Evolutionary conservation across 768 basidiomycete species (phyloP).

Genomic region (Tricholoma terreum): DNA sequence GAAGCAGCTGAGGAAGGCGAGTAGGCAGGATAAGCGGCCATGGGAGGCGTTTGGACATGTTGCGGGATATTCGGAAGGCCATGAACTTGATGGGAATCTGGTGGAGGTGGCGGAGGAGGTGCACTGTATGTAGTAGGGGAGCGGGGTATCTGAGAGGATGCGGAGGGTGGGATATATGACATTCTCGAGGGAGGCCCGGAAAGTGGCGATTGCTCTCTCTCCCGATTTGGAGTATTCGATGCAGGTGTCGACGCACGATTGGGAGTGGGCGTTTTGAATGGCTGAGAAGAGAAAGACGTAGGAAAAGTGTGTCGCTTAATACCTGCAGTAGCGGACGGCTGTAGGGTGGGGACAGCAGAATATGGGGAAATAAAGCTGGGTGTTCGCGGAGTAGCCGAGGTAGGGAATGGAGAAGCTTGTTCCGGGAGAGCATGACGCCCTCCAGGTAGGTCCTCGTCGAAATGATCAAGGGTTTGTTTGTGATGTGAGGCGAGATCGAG

Average conservation of each 20-base stretch:
- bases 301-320: conserved; percentile 56
- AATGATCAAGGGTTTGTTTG: conserved; percentile 24
- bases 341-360: conserved; percentile 23
- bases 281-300: conserved; percentile 29
- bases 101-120: conserved; percentile 31
- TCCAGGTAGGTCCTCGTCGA: conserved; percentile 30
- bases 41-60: conserved; percentile 32
- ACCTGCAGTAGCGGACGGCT: conserved; percentile 47
- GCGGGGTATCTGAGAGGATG: conserved; percentile 35
- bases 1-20: conserved; percentile 44
- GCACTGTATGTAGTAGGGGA: conserved; percentile 57
- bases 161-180: conserved; percentile 33
- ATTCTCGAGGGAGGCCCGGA: conserved; percentile 26
- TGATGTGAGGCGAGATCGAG: conserved; percentile 64
- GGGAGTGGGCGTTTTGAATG: conserved; percentile 17
- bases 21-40: conserved; percentile 74
- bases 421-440: conserved; percentile 58
- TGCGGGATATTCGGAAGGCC: conserved; percentile 2
- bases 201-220: conserved; percentile 21
- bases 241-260: conserved; percentile 21
- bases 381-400: conserved; percentile 25
- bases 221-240: conserved; percentile 19
- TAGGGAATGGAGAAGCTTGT: conserved; percentile 79
- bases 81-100: conserved; percentile 4
- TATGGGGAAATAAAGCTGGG: conserved; percentile 14